Evolutionary conservation across 1,284 basidiomycete genomes (phyloP).

Genomic region (Stygiomarasmius scandens): DNA sequence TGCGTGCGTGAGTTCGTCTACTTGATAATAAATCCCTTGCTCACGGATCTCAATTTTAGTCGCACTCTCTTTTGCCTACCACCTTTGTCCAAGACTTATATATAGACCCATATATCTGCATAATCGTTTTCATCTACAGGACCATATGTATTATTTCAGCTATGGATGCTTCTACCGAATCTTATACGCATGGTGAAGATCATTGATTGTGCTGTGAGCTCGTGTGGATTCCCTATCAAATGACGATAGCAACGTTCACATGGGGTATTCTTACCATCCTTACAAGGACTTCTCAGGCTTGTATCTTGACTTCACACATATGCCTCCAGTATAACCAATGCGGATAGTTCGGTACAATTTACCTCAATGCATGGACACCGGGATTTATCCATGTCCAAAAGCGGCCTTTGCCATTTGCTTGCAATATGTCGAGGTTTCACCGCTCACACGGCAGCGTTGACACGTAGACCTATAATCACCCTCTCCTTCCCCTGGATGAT

Average conservation of each 20-base stretch:
- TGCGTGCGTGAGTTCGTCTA: conserved; percentile 16
- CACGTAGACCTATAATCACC: conserved; percentile 14
- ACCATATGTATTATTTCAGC: conserved; percentile 34
- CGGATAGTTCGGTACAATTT: conserved; percentile 2
- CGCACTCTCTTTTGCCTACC: conserved; percentile 27
- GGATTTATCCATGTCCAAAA: conserved; percentile 11
- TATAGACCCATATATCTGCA: conserved; percentile 24
- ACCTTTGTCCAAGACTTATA: conserved; percentile 24
- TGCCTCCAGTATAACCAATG: conserved; percentile 2
- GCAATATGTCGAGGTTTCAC: conserved; percentile 21
- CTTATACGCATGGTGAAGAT: conserved; percentile 1
- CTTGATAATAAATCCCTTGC: conserved; percentile 1
- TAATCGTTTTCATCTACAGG: conserved; percentile 36
- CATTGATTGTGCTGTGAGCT: background rate
- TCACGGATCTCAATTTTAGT: conserved; percentile 16
- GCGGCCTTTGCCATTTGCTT: conserved; percentile 4
- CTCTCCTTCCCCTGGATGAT: background rate
- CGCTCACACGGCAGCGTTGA: conserved; percentile 15
- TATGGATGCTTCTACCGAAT: conserved; percentile 6
- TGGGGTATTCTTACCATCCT: background rate
- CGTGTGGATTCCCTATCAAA: conserved; percentile 4
- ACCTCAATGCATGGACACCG: conserved; percentile 3
- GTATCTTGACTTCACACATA: background rate
- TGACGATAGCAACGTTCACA: conserved; percentile 7
- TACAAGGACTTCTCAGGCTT: conserved; percentile 8